Percentiles rank a stretch among this genome's conserved stretches.
phyloP scores from a whole-genome alignment of 352 stramenopile species.

The Globisporangium echinulatum region DNA sequence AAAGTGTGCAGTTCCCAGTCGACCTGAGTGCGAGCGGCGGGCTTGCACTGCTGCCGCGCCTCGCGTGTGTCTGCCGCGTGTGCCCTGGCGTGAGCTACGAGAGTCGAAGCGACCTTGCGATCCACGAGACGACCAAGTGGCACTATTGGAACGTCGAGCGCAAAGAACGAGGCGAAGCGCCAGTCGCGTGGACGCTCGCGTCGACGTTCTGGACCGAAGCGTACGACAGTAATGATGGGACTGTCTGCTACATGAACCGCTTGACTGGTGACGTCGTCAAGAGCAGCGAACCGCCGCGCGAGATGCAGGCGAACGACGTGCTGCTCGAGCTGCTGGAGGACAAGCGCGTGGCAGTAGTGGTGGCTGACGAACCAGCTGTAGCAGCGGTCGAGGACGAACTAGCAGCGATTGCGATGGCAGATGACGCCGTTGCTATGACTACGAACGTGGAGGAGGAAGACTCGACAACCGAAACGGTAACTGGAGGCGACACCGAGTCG shows the following conservation, averaged over 20 bases:
- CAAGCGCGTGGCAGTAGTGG: not conserved
- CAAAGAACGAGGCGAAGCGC: slow-evolving; percentile 27
- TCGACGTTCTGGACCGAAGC: slow-evolving; percentile 70
- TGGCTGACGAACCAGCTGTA: slow-evolving; percentile 2
- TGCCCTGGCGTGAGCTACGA: slow-evolving; percentile 65
- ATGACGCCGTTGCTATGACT: slow-evolving; percentile 23
- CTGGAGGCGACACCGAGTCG: not conserved
- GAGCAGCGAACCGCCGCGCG: slow-evolving; percentile 31
- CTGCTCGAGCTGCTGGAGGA: slow-evolving; percentile 58
- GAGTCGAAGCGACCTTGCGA: slow-evolving; percentile 43
- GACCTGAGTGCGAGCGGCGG: slow-evolving; percentile 23
- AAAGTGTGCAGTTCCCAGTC: slow-evolving; percentile 55
- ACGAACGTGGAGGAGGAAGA: not conserved
- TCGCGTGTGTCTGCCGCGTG: slow-evolving; percentile 45
- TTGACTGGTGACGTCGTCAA: slow-evolving; percentile 63
- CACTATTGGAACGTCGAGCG: slow-evolving; percentile 61
- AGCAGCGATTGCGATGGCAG: slow-evolving; percentile 48
- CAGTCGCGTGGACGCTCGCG: slow-evolving; percentile 45
- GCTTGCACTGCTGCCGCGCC: slow-evolving; percentile 34
- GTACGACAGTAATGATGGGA: slow-evolving; percentile 53
- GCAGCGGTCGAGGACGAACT: slow-evolving; percentile 3
- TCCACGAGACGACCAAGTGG: slow-evolving; percentile 75
- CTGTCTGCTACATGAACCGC: slow-evolving; percentile 66
- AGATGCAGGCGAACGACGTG: slow-evolving; percentile 69
- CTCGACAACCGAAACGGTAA: not conserved